phyloP scores from a whole-genome alignment of 768 basidiomycete genomes.

The Daedaleopsis nitida region DNA sequence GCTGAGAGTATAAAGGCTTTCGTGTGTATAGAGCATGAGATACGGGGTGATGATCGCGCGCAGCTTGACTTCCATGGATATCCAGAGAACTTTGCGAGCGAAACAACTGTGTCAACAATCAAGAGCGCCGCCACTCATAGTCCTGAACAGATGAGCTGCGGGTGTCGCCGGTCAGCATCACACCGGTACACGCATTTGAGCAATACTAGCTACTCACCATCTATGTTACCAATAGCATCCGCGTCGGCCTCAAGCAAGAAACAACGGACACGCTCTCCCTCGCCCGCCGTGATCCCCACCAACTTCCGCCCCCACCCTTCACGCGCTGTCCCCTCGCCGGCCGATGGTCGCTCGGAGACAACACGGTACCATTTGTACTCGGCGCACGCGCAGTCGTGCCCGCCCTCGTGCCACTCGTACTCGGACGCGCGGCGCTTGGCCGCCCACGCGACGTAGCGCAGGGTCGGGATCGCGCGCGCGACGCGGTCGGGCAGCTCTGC shows the following conservation, averaged over 20 bases:
- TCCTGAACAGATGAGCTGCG: too few species aligned
- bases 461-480: constrained; percentile 9
- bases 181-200: too few species aligned
- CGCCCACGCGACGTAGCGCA: constrained; percentile 17
- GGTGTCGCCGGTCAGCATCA: too few species aligned
- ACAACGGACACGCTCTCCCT: constrained; percentile 14
- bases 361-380: constrained; percentile 16
- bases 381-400: constrained; percentile 12
- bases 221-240: constrained; percentile 8
- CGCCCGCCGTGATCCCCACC: background rate
- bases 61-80: too few species aligned
- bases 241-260: constrained; percentile 9
- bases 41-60: too few species aligned
- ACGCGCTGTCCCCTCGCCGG: background rate
- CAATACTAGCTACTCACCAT: background rate
- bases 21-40: too few species aligned
- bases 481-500: constrained; percentile 13
- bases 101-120: too few species aligned
- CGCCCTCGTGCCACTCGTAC: constrained; percentile 15
- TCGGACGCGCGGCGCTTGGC: constrained; percentile 9
- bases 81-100: too few species aligned
- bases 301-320: background rate
- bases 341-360: background rate
- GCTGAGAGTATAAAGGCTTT: too few species aligned
- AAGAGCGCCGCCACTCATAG: too few species aligned